Evolutionary conservation across 2,329 filamentous ascomycete genomes (phyloP), one percentile per base, ranked within the genome.

Genomic region (Botrytis sinoallii): DNA sequence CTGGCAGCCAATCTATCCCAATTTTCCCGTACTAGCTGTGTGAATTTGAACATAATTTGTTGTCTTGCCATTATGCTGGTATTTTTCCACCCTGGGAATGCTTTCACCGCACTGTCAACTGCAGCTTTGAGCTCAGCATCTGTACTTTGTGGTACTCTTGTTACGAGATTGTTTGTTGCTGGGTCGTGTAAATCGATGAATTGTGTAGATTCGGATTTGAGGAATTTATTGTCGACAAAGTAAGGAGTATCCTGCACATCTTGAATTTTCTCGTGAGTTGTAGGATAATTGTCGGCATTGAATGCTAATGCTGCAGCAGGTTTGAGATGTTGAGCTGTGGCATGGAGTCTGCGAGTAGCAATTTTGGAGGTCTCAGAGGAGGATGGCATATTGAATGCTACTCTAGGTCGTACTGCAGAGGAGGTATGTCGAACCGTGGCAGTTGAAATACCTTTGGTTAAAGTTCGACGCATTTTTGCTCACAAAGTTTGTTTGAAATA

Each of bases 31-130:
- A 96, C 93, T 80, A 96, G 85, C 46, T 88, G 87, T 48, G 94
- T 92, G 80, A 94, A 94, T 83, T 92, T 92, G 87, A 96, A 95
- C 92, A 95, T 94, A 84, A 95, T 91, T 84, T 93, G 90, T 86
- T 96, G 93, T 76, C 93, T 87, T 76, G 88, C 85, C 77, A 96
- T 86, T 76, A 95, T 85, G 81, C 89, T 93, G 40, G 89, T 95
- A 76, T 87, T 86, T 79, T 86, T 89, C 93, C 93, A 96, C 69
- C 85, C 85, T 76, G 90, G 88, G 82, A 93, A 95, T 1, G 93
- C 93, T 83, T 89, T 90, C 84, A 92, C 85, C 7, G 93, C 93
- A 81, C 91, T 93, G 77, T 89, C 91, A 3, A 95, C 92, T 10
- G 90, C 91, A 22, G 91, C 91, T 82, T 88, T 88, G 79, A 96